Conservation (phyloP, 495 filamentous ascomycete genomes). For the Collariella sp. region DNA sequence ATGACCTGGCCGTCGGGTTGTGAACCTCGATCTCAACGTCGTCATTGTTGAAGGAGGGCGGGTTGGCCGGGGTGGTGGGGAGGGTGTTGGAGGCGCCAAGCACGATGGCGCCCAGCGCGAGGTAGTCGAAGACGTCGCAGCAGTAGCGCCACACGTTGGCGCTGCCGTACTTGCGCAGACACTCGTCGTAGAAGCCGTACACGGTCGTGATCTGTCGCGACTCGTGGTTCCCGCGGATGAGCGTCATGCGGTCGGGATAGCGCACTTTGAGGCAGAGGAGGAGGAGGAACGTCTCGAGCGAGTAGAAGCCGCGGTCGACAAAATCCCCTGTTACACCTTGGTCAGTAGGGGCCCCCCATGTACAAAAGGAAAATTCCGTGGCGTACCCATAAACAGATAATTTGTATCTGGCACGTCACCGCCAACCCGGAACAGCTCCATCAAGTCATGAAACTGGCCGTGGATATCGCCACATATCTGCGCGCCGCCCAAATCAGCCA, state of each 20-base stretch:
- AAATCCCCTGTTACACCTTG: constrained; percentile 60
- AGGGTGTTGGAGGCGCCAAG: constrained; percentile 76
- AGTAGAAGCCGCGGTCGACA: constrained; percentile 97
- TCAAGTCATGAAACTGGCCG: constrained; percentile 96
- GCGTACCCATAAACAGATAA: constrained; percentile 88
- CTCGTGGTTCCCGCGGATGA: constrained; percentile 96
- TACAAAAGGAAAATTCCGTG: background rate
- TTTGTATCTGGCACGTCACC: constrained; percentile 95
- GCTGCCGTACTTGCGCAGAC: constrained; percentile 90
- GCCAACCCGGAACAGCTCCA: constrained; percentile 96
- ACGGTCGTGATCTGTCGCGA: constrained; percentile 96
- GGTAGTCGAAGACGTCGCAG: constrained; percentile 97
- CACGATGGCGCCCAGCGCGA: constrained; percentile 90
- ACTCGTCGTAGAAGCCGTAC: constrained; percentile 99
- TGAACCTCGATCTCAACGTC: constrained; percentile 89
- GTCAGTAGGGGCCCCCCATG: background rate
- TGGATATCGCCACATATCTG: constrained; percentile 98
- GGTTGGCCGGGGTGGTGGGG: constrained; percentile 36
- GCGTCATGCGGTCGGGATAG: constrained; percentile 93
- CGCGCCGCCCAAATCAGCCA: background rate
- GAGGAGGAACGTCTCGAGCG: constrained; percentile 89
- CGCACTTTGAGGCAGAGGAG: constrained; percentile 94
- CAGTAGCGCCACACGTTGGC: constrained; percentile 98
- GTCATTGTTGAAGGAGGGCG: constrained; percentile 44
- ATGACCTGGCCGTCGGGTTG: constrained; percentile 70